Conservation (phyloP, 805 yeast species). For the Metschnikowia gruessii region DNA sequence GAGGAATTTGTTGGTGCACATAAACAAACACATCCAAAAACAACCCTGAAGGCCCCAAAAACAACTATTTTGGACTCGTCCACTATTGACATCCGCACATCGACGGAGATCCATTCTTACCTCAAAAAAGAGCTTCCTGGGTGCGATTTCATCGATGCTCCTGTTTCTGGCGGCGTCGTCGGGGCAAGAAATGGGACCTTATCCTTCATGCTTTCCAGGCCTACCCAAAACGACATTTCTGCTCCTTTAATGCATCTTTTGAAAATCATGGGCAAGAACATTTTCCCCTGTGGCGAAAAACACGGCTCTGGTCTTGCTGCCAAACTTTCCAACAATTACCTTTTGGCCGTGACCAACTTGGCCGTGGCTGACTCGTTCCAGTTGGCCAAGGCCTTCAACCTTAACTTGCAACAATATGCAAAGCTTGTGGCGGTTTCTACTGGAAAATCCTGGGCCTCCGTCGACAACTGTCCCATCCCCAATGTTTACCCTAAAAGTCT, state of each 20-base stretch:
- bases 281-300: conserved; percentile 46
- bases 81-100: conserved; percentile 50
- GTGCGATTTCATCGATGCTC: conserved; percentile 51
- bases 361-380: conserved; percentile 56
- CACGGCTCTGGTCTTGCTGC: conserved; percentile 56
- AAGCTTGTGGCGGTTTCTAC: conserved; percentile 50
- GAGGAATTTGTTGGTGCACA: conserved; percentile 36
- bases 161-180: conserved; percentile 54
- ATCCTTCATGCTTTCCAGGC: conserved; percentile 50
- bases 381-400: conserved; percentile 47
- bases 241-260: conserved; percentile 31
- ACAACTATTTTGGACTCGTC: conserved; percentile 48
- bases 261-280: conserved; percentile 45
- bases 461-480: conserved; percentile 52
- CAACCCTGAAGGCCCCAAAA: not conserved
- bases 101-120: conserved; percentile 36
- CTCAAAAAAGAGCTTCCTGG: conserved; percentile 32
- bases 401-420: conserved; percentile 46
- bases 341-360: conserved; percentile 51
- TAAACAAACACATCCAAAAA: conserved; percentile 9
- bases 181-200: conserved; percentile 53
- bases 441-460: conserved; percentile 54
- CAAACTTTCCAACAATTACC: conserved; percentile 51
- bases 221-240: conserved; percentile 26
- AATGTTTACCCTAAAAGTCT: conserved; percentile 42